phyloP scores from a whole-genome alignment of 306 rosid species.

The Cotoneaster glaucophyllus region DNA sequence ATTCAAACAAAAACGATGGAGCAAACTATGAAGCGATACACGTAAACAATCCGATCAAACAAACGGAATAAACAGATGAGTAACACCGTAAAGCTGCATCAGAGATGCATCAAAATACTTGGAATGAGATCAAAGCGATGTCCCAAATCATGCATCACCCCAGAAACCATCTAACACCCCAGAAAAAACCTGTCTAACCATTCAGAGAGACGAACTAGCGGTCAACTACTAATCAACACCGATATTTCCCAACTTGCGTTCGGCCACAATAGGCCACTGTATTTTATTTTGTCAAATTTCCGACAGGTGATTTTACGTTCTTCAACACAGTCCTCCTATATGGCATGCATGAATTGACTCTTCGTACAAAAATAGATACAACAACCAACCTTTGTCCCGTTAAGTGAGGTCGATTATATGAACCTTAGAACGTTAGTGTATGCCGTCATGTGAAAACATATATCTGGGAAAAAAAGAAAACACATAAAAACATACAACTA shows the following conservation, averaged over 20 bases:
- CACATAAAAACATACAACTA: background rate
- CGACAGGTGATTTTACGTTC: background rate
- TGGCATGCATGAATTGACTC: background rate
- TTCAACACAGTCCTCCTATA: background rate
- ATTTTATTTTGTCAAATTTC: background rate
- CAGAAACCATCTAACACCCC: background rate
- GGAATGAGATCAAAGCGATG: background rate
- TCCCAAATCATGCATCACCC: background rate
- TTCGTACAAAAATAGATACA: no score
- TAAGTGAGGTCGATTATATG: no score
- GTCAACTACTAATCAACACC: no score
- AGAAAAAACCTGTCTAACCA: no score
- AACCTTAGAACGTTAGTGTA: accelerated
- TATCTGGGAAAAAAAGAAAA: background rate
- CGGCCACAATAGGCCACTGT: no score
- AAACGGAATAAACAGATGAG: background rate
- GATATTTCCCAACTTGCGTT: no score
- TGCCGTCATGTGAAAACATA: no score
- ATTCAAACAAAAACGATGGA: background rate
- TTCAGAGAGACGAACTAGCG: no score
- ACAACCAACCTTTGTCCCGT: no score
- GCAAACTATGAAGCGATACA: background rate
- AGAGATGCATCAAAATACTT: background rate
- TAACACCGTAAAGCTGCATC: background rate
- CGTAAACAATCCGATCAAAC: background rate